These are phyloP conservation scores for Pholiota microspora DNA, from an alignment of 768 basidiomycete genomes.

Conservation along the genomic window DNA sequence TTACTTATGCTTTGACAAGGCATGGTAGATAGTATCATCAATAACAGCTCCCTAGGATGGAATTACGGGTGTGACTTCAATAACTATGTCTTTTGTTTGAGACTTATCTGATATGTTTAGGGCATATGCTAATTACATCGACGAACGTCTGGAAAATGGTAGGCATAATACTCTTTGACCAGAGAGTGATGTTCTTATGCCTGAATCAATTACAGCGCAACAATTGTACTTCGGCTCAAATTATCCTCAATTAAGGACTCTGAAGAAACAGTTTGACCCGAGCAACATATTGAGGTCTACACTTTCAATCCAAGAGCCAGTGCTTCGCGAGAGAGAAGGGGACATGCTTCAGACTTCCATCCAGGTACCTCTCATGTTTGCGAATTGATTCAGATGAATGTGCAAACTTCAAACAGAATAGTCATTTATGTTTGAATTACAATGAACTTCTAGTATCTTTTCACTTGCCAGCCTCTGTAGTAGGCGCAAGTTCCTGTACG, in stretches of 20 bases:
- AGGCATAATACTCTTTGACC: constrained; percentile 9
- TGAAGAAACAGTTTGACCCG: constrained; percentile 31
- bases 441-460: too few species aligned
- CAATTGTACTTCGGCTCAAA: constrained; percentile 32
- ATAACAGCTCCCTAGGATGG: constrained; percentile 32
- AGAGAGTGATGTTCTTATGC: background rate
- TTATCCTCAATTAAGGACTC: constrained; percentile 21
- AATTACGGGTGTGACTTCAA: constrained; percentile 30
- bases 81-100: background rate
- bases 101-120: constrained; percentile 12
- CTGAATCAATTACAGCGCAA: constrained; percentile 27
- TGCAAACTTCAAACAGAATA: too few species aligned
- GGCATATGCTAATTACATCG: constrained; percentile 44
- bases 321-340: too few species aligned
- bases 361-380: too few species aligned
- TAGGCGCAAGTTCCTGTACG: too few species aligned
- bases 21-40: constrained; percentile 30
- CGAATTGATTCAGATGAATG: too few species aligned
- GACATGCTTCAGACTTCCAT: too few species aligned
- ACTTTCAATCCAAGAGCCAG: constrained; percentile 21
- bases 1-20: too few species aligned
- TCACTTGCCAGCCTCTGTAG: too few species aligned
- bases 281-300: constrained; percentile 27
- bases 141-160: constrained; percentile 35
- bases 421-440: too few species aligned